Conservation (phyloP, 208 protist genomes). For the Leishmania amazonensis region DNA sequence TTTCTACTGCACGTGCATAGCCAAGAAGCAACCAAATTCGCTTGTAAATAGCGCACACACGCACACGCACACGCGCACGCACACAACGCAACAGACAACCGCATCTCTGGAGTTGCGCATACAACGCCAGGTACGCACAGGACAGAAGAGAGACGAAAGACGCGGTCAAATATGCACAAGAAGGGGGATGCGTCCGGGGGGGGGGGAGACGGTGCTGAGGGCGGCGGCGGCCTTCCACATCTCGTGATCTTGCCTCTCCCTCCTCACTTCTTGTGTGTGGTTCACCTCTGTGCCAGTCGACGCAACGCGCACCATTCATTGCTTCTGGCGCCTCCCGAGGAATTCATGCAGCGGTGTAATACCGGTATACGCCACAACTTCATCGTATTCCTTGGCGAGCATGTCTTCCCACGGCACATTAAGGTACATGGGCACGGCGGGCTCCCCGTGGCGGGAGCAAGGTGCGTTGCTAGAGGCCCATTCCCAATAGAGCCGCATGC, state of each 20-base stretch:
- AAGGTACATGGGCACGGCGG: slow-evolving; percentile 57
- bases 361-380: slow-evolving; percentile 51
- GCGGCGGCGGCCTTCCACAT: neutral
- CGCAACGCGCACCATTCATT: neutral
- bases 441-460: slow-evolving; percentile 45
- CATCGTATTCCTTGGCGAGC: slow-evolving; percentile 53
- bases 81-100: neutral
- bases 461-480: slow-evolving; percentile 71
- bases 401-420: slow-evolving; percentile 82
- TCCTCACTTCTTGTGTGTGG: neutral
- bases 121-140: neutral
- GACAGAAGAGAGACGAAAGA: neutral
- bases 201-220: neutral
- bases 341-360: slow-evolving; percentile 73
- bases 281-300: neutral
- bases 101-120: neutral
- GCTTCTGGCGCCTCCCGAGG: slow-evolving; percentile 24
- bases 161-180: neutral
- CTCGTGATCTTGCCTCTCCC: neutral
- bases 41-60: neutral
- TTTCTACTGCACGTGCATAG: neutral
- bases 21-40: neutral
- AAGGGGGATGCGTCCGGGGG: neutral
- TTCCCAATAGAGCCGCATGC: slow-evolving; percentile 52
- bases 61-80: neutral